phyloP scores from a whole-genome alignment of 1,284 basidiomycete genomes.

The Pascua sp. region DNA sequence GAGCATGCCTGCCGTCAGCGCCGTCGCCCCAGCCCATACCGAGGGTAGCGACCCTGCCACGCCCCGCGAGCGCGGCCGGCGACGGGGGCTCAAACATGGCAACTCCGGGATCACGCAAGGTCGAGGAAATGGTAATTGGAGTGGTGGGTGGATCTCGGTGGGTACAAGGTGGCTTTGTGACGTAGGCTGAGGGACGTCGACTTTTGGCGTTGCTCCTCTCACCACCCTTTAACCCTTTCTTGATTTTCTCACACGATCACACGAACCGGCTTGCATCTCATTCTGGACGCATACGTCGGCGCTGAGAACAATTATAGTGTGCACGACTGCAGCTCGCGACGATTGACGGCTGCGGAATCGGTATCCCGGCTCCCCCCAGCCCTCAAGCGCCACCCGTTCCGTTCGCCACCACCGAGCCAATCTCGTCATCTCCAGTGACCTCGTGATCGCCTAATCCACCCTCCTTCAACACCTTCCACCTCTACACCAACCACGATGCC shows the following conservation, averaged over 20 bases:
- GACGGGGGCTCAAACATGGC: not conserved
- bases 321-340: too few relatives aligned
- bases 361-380: too few relatives aligned
- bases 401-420: too few relatives aligned
- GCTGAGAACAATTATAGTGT: too few relatives aligned
- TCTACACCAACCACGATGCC: constrained; percentile 1
- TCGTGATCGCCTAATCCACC: not conserved
- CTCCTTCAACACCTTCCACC: not conserved
- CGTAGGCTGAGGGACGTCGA: not conserved
- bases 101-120: not conserved
- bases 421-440: too few relatives aligned
- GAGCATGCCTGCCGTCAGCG: constrained; percentile 66
- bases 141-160: not conserved
- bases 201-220: not conserved
- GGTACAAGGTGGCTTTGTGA: not conserved
- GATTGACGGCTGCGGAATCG: too few relatives aligned
- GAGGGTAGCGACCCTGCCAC: constrained; percentile 17
- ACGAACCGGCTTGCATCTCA: too few relatives aligned
- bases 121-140: not conserved
- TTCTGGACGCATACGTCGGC: too few relatives aligned
- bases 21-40: not conserved
- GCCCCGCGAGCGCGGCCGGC: not conserved
- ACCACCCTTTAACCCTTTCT: too few relatives aligned
- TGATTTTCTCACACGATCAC: too few relatives aligned
- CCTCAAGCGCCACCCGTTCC: too few relatives aligned